Conservation (phyloP, 352 stramenopile species). For the Phytopythium litorale region DNA sequence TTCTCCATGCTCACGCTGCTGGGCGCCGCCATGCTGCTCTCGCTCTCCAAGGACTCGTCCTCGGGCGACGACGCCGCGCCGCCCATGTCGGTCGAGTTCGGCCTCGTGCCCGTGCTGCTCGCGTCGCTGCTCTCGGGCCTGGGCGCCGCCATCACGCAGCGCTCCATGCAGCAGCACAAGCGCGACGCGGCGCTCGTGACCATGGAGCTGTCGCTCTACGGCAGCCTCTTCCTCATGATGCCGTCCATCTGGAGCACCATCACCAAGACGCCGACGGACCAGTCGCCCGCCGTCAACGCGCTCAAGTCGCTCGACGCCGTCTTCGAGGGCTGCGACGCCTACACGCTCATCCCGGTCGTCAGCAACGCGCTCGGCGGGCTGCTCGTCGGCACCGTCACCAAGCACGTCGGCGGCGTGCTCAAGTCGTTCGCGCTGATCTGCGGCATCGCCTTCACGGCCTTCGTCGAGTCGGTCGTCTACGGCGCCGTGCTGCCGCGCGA, state of each 20-base stretch:
- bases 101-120: constrained; percentile 61
- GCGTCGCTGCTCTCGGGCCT: constrained; percentile 75
- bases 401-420: constrained; percentile 87
- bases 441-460: constrained; percentile 84
- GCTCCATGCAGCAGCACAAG: constrained; percentile 72
- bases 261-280: constrained; percentile 26
- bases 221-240: constrained; percentile 63
- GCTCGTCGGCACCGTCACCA: constrained; percentile 86
- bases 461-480: constrained; percentile 76
- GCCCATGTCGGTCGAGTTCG: constrained; percentile 48
- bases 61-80: constrained; percentile 10
- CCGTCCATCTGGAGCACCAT: constrained; percentile 39
- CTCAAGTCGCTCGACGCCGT: constrained; percentile 23
- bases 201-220: constrained; percentile 78
- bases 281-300: constrained; percentile 24
- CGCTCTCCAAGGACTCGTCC: constrained; percentile 45
- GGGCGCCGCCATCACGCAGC: constrained; percentile 70
- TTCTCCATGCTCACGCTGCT: constrained; percentile 73
- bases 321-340: constrained; percentile 70
- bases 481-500: constrained; percentile 48
- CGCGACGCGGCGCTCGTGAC: constrained; percentile 73
- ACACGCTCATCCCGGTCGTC: constrained; percentile 77
- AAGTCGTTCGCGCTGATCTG: constrained; percentile 89
- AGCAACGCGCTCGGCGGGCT: constrained; percentile 79
- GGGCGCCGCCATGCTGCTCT: constrained; percentile 60